Percentiles rank a stretch among this genome's conserved stretches.
These are phyloP conservation scores for Tolypocladium cylindrosporum DNA, from an alignment of 2,329 filamentous ascomycete species.

Conservation along the genomic window DNA sequence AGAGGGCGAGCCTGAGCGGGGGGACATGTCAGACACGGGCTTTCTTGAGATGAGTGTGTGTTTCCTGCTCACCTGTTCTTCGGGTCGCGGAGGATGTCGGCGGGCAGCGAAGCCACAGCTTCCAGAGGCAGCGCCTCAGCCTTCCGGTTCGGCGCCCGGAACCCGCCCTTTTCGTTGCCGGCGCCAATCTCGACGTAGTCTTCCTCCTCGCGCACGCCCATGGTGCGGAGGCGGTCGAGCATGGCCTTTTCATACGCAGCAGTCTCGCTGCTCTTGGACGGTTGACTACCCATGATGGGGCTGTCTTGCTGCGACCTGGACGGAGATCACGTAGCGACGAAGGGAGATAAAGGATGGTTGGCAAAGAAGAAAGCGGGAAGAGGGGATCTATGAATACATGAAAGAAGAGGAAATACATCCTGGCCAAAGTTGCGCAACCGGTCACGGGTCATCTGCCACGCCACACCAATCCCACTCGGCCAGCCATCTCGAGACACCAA, in stretches of 20 bases:
- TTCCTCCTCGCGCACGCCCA: conserved; percentile 39
- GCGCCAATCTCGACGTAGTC: conserved; percentile 42
- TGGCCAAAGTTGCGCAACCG: not conserved
- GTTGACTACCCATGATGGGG: conserved; percentile 31
- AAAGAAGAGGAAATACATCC: not conserved
- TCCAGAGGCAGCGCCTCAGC: conserved; percentile 40
- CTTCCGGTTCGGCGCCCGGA: conserved; percentile 9
- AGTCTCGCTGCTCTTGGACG: conserved; percentile 26
- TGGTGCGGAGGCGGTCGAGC: conserved; percentile 30
- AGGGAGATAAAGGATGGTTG: not conserved
- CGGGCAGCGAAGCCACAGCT: conserved; percentile 48
- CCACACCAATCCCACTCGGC: not conserved
- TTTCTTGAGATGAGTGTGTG: not conserved
- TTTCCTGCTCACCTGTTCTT: conserved; percentile 45
- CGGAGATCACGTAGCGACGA: not conserved
- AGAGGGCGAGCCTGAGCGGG: conserved; percentile 55
- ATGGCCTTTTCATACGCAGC: conserved; percentile 31
- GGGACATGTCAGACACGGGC: not conserved
- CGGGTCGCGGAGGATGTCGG: conserved; percentile 50
- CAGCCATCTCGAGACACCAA: not conserved
- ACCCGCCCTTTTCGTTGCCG: conserved; percentile 11
- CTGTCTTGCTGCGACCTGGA: not conserved
- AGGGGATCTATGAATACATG: not conserved
- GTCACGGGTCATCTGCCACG: not conserved
- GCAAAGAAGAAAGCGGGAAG: not conserved